Evolutionary conservation across 2,329 filamentous ascomycete genomes (phyloP).

Genomic region (Didymella sp.): DNA sequence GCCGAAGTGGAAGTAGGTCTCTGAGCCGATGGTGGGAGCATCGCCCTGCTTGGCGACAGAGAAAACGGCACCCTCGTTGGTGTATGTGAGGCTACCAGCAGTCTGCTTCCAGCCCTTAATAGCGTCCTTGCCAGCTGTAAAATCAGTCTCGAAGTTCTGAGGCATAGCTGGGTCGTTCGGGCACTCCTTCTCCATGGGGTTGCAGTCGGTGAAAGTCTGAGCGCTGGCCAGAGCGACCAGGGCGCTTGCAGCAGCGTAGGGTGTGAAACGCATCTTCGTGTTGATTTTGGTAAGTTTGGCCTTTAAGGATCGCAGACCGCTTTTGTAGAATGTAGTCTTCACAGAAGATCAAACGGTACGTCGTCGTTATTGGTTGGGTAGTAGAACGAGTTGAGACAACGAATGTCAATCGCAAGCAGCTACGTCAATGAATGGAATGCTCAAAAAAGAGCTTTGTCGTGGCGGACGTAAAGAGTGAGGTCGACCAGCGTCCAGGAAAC

Average conservation of each 20-base stretch:
- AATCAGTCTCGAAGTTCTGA: constrained; percentile 52
- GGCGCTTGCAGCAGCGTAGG: constrained; percentile 37
- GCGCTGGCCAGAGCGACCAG: constrained; percentile 47
- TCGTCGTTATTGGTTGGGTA: constrained; percentile 7
- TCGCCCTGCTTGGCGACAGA: constrained; percentile 56
- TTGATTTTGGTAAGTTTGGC: constrained; percentile 6
- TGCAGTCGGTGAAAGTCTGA: constrained; percentile 56
- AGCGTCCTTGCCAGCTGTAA: constrained; percentile 50
- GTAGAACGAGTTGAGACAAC: constrained; percentile 23
- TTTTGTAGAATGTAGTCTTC: constrained; percentile 36
- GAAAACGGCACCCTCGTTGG: constrained; percentile 57
- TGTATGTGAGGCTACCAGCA: constrained; percentile 54
- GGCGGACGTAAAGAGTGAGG: constrained; percentile 33
- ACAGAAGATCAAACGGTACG: constrained; percentile 37
- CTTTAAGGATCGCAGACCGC: neutral
- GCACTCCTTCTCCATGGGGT: constrained; percentile 54
- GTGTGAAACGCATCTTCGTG: constrained; percentile 41
- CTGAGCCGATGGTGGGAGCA: constrained; percentile 72
- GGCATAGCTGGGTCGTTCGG: constrained; percentile 55
- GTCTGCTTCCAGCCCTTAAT: constrained; percentile 51
- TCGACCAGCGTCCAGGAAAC: constrained; percentile 40
- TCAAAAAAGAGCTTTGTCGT: constrained; percentile 33
- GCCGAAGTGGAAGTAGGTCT: constrained; percentile 88
- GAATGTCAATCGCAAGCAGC: constrained; percentile 23
- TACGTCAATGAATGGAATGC: constrained; percentile 39